These are phyloP conservation scores for Glonium stellatum DNA, from an alignment of 495 filamentous ascomycete species.

Conservation along the genomic window DNA sequence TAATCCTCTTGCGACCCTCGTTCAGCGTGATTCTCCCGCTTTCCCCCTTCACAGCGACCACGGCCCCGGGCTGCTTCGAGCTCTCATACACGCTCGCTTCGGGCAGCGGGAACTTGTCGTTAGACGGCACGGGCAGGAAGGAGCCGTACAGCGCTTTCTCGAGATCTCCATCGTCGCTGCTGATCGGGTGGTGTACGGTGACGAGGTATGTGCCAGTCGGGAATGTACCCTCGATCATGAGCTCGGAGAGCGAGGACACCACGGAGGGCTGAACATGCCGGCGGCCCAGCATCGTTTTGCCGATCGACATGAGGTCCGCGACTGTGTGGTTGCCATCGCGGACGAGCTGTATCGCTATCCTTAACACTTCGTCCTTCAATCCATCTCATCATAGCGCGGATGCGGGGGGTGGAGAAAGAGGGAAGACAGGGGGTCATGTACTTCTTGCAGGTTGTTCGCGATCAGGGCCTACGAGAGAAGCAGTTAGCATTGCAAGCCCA, in stretches of 20 bases:
- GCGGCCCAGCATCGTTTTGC: conserved; percentile 86
- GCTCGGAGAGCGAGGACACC: conserved; percentile 62
- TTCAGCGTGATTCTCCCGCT: conserved; percentile 59
- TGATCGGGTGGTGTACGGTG: conserved; percentile 86
- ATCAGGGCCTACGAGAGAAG: conserved; percentile 64
- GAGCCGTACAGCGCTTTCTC: conserved; percentile 82
- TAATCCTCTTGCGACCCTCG: conserved; percentile 65
- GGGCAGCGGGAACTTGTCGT: conserved; percentile 55
- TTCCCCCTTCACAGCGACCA: conserved; percentile 58
- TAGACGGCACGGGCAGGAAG: conserved; percentile 73
- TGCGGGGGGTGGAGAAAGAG: conserved; percentile 5
- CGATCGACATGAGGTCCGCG: conserved; percentile 85
- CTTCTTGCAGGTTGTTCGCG: conserved; percentile 82
- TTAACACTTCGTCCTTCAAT: background rate
- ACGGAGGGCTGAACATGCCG: conserved; percentile 89
- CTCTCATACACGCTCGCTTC: conserved; percentile 55
- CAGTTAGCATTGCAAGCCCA: conserved; percentile 4
- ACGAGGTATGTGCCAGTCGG: conserved; percentile 86
- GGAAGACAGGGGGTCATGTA: too few species aligned
- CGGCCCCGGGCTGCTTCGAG: conserved; percentile 67
- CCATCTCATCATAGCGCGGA: background rate
- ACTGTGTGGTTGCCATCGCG: conserved; percentile 93
- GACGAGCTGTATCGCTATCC: conserved; percentile 55
- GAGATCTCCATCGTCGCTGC: conserved; percentile 79
- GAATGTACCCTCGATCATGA: conserved; percentile 95